A percentile compares a stretch with the other conserved stretches of the same genome.
Conservation (phyloP, 371 early-diverging fungal genomes). For the Synchytrium microbalum region DNA sequence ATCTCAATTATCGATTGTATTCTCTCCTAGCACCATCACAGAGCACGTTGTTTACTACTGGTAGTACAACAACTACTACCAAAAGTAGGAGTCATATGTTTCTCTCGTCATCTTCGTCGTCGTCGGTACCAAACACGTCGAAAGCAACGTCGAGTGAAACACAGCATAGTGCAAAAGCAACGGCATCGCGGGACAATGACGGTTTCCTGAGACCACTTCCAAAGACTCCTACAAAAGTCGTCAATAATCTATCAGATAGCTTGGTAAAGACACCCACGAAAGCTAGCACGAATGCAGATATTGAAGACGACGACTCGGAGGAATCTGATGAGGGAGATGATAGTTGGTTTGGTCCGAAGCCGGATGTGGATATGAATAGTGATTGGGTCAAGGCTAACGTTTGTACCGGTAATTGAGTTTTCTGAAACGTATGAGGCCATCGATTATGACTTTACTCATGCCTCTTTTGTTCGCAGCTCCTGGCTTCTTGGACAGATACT, state of each 20-base stretch:
- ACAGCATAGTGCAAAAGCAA: not conserved
- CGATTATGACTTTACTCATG: not conserved
- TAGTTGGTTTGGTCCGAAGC: slow-evolving; percentile 5
- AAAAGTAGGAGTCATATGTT: no score
- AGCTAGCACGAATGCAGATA: not conserved
- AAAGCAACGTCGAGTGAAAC: not conserved
- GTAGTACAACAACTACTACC: not conserved
- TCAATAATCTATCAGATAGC: not conserved
- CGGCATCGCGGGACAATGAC: not conserved
- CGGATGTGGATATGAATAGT: slow-evolving; percentile 11
- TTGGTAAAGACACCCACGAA: not conserved
- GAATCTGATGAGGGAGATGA: not conserved
- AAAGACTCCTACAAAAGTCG: not conserved
- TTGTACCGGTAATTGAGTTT: slow-evolving; percentile 13
- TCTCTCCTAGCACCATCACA: slow-evolving; percentile 11
- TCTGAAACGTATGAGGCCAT: not conserved
- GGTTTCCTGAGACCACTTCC: not conserved
- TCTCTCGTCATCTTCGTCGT: not conserved
- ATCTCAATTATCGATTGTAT: slow-evolving; percentile 53
- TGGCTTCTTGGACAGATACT: slow-evolving; percentile 67
- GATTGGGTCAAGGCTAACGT: slow-evolving; percentile 19
- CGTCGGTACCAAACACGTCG: not conserved
- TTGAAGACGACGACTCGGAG: not conserved
- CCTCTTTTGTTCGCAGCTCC: slow-evolving; percentile 43
- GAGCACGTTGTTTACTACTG: slow-evolving; percentile 3